Base-by-base conservation (phyloP, 306 rosid genomes). In the Mucuna pruriens region DNA sequence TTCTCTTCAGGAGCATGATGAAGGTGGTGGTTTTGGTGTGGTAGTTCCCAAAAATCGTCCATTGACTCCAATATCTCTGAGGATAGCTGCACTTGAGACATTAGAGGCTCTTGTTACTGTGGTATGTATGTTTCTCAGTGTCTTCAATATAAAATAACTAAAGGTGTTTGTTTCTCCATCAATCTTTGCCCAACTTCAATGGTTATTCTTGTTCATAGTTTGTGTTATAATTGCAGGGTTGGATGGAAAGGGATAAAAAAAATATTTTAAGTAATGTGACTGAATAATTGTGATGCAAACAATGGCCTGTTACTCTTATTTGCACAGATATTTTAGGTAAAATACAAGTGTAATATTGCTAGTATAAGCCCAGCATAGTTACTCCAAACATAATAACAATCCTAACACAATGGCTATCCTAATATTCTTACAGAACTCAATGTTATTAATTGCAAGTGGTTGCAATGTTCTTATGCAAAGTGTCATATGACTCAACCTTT, bases 21-120 rank as follows among this genome's bases (percentile, higher is more conserved):
- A 82, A 39, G 55, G 84, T 45, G 80, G 83, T 75, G 82, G 62
- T 82, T 82, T 81, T 65, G 86, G 79, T 19, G 82, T 60, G 36
- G 87, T 76, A 75, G 76, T 75, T 63, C 65, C 74, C 49, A 85
- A 90, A 76, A 85, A 63, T 75, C 29, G 10, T 54, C 12, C 57
- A 5, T 42, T 44, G 17, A 74, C 87, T 67, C 90, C 92, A 74
- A 77, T 91, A 66, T 79, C 89, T 49, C 71, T 93, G 85, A 86
- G 88, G 90, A 87, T 93, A 81, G 99, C 99, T 40, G 97, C 96
- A 68, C 91, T 95, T 22, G 92, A 91, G 84, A 87, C 98, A 38
- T 86, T 95, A 46, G 94, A 95, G 84, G 86, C 94, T 64, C 94
- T 93, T 79, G 67, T 91, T 46, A 90, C 86, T 25, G 91, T 90